Evolutionary conservation across 1,284 basidiomycete species (phyloP).

Genomic region (Ceratobasidium sp.): DNA sequence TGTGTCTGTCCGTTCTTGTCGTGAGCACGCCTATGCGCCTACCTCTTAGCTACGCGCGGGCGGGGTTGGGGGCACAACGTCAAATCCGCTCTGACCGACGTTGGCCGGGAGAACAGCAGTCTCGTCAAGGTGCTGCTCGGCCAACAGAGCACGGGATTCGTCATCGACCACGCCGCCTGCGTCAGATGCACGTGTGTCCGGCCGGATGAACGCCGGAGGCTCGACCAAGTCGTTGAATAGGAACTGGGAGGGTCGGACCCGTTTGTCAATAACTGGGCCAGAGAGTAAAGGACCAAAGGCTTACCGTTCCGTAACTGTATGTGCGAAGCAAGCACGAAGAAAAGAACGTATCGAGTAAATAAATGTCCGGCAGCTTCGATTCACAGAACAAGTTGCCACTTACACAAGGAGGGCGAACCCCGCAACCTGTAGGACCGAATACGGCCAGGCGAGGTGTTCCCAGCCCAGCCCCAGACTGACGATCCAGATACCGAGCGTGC

Average conservation of each 20-base stretch:
- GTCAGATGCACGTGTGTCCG: conserved; percentile 45
- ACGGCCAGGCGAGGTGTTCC: conserved; percentile 86
- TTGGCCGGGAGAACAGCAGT: conserved; percentile 74
- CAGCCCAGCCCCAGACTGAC: conserved; percentile 88
- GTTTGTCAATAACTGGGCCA: conserved; percentile 18
- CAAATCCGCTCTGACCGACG: conserved; percentile 45
- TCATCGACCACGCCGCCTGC: conserved; percentile 53
- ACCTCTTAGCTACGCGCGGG: conserved; percentile 29
- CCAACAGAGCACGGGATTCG: conserved; percentile 57
- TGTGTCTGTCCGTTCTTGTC: background rate
- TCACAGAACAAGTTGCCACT: conserved; percentile 46
- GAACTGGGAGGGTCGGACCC: conserved; percentile 67
- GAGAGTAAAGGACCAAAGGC: conserved; percentile 33
- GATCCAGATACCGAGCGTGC: conserved; percentile 92
- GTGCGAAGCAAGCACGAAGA: conserved; percentile 31
- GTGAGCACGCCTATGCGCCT: background rate
- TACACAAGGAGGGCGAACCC: conserved; percentile 93
- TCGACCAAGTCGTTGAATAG: conserved; percentile 78
- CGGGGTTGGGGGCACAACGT: conserved; percentile 45
- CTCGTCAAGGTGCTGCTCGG: conserved; percentile 64
- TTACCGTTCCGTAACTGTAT: conserved; percentile 47
- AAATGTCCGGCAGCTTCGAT: conserved; percentile 1
- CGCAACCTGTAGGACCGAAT: conserved; percentile 83
- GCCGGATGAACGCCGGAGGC: conserved; percentile 65
- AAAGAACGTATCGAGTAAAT: conserved; percentile 50